Conservation (phyloP, 352 stramenopile genomes). For the Blastocystis sp. region DNA sequence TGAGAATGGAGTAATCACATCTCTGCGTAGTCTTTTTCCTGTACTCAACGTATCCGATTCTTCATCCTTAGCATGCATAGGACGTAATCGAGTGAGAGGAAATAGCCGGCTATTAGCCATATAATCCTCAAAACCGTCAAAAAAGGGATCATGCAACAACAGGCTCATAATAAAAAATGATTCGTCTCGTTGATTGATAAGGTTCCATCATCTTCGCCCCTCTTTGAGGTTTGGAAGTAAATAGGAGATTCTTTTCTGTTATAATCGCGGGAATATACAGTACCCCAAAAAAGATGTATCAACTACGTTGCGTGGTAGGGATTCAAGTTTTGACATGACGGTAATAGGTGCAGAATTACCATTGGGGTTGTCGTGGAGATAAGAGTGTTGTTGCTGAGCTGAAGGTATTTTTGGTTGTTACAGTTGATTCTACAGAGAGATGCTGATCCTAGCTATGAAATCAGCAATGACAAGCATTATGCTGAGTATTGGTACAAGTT, state of each 20-base stretch:
- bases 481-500: conserved; percentile 78
- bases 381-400: neutral
- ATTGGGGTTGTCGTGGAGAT: conserved; percentile 78
- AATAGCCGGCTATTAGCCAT: neutral
- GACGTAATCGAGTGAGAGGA: too few species aligned
- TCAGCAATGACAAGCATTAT: conserved; percentile 68
- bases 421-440: conserved; percentile 62
- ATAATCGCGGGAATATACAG: neutral
- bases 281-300: conserved; percentile 12
- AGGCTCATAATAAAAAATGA: conserved; percentile 29
- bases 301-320: conserved; percentile 34
- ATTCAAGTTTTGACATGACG: neutral
- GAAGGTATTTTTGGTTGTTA: neutral
- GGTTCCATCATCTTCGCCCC: too few species aligned
- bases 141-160: conserved; percentile 39
- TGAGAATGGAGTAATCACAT: conserved; percentile 41
- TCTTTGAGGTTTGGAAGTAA: too few species aligned
- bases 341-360: conserved; percentile 76
- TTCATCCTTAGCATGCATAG: neutral
- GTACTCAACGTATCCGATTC: neutral
- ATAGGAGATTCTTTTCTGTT: too few species aligned
- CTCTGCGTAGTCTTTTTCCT: neutral
- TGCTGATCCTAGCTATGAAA: conserved; percentile 63
- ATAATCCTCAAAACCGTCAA: conserved; percentile 48
- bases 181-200: too few species aligned